Evolutionary conservation across 257 asterid species (phyloP), one percentile per base, ranked within the genome.

Genomic region (Coffea eugenioides): DNA sequence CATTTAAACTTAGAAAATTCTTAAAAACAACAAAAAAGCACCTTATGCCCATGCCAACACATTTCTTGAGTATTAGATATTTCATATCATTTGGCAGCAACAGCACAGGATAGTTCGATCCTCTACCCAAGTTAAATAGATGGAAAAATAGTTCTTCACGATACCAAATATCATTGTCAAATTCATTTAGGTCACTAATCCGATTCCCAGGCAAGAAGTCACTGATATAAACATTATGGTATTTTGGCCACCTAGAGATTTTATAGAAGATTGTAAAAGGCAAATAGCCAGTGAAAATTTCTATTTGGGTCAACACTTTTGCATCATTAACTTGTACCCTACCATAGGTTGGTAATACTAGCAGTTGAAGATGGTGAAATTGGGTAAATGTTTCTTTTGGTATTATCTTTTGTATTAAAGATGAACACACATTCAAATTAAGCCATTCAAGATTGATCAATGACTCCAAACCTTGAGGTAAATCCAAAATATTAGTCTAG

Each of bases 1-100:
- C 69, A 39, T 39, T 39, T 39, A 39, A 39, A 39, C 0, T 46
- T 5, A 0, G 2, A 5, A 46, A 46, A 8, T 5, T 48, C 21
- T 76, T 75, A 59, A 81, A 79, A 48, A 41, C 34, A 77, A 79
- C 85, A 12, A 59, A 79, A 14, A 85, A 82, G 69, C 85, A 79
- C 59, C 67, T 12, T 51, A 27, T 52, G 45, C 59, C 52, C 14
- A 0, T 5, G 25, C 85, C 34, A 23, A 16, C 34, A 77, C 84
- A 83, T 8, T 39, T 16, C 12, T 48, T 23, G 31, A 81, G n/a
- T 65, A 69, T 64, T 51, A 84, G 56, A 57, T 56, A 68, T 12
- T 84, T 80, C 71, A 73, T 82, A 72, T 71, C 79, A 27, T 56
- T 25, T 54, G 88, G 85, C 48, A 81, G 76, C 82, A 79, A 67